Base-by-base conservation (phyloP, 2,329 filamentous ascomycete species). In the Pseudocercospora crystallina region DNA sequence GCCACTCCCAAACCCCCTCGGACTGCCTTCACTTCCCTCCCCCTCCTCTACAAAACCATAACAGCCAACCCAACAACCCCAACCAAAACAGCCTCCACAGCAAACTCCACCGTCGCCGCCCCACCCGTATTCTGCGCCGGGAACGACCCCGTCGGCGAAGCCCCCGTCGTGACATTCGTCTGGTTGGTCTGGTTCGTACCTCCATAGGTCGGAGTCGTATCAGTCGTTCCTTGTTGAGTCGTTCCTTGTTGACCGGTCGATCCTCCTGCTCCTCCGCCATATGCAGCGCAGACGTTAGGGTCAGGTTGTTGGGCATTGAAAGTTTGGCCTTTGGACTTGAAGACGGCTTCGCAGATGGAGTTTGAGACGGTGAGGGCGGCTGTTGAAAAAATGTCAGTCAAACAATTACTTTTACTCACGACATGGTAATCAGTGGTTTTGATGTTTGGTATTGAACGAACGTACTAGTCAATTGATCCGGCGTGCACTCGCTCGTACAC, bases 381-480 rank as follows among this genome's bases (percentile, higher is more conserved):
- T 51, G 20, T 11, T 41, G 5, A 10, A 8, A 11, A 3, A 8
- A 12, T 8, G 14, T 32, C n/a, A 36, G 29, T 20, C 26, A 11
- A 15, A 15, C n/a, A n/a, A n/a, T n/a, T n/a, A n/a, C n/a, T n/a
- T n/a, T n/a, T n/a, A n/a, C n/a, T n/a, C n/a, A n/a, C n/a, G n/a
- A n/a, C n/a, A n/a, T n/a, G n/a, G n/a, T n/a, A n/a, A n/a, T n/a
- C n/a, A n/a, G n/a, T n/a, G n/a, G n/a, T n/a, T n/a, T n/a, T n/a
- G n/a, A n/a, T n/a, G n/a, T n/a, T n/a, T n/a, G n/a, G n/a, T n/a
- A n/a, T n/a, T 8, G 32, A n/a, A 33, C 17, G 5, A 14, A 66
- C 71, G 47, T 71, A 76, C 71, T 66, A 29, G 67, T 61, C 41
- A 70, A 55, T 5, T 76, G 73, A 1, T 59, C 56, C 5, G 64